Evolutionary conservation across 2,329 filamentous ascomycete genomes (phyloP), one percentile per base, ranked within the genome.

Genomic region (Verticillium albo-atrum): DNA sequence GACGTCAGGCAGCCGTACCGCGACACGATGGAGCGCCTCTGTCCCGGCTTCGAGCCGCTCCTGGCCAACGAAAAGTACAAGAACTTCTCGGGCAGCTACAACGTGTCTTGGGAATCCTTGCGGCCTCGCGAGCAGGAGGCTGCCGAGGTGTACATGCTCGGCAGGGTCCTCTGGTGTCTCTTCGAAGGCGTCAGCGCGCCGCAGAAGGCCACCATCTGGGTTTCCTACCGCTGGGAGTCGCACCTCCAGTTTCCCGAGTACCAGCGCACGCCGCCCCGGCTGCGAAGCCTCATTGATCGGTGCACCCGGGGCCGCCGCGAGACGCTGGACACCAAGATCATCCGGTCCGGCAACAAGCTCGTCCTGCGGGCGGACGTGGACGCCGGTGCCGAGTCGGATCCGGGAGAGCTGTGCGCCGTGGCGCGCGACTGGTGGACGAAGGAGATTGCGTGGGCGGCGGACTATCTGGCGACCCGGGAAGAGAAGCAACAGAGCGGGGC

Each of bases 61-160:
- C 59, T 74, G 34, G 71, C 74, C 12, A 68, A 72, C 14, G 78
- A 82, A 57, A 71, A 75, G 55, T 84, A 82, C 65, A 71, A 64
- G 7, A 81, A 81, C 71, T 80, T 80, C 0, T 67, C 71, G 3
- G 60, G 70, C 35, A 81, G 82, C 35, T 86, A 83, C 72, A 85
- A 86, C 63, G 72, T 83, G 7, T 72, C 83, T 4, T 87, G 84
- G 84, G 74, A 79, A 4, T 80, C 78, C 57, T 74, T 87, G n/a
- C 78, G 73, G 15, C 68, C 70, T 1, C 61, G 61, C 3, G 84
- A 87, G 63, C 80, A 83, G 63, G 84, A 87, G 65, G 75, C 79
- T 0, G 83, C 83, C 23, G 81, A 84, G 68, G 83, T 85, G 1
- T 87, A 86, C 70, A 86, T 86, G 83, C 78, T 87, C 17, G 84